A percentile compares a stretch with the other conserved stretches of the same genome.
Evolutionary conservation across 495 filamentous ascomycete species (phyloP).

Genomic region (Filosporella fistucella): DNA sequence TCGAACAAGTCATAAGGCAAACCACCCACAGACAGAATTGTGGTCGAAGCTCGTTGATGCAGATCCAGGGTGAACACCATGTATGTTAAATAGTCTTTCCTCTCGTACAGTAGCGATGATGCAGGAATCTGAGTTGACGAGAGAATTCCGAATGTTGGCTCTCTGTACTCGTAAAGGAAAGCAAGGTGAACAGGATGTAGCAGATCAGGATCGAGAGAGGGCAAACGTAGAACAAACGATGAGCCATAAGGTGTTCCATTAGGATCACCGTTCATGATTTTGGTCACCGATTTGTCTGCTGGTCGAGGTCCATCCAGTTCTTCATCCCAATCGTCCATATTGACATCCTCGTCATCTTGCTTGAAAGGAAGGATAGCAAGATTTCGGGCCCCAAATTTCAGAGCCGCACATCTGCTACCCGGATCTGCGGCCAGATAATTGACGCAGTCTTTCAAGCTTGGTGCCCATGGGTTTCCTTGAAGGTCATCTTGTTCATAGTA

Average conservation of each 20-base stretch:
- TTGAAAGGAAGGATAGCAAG: slow-evolving; percentile 93
- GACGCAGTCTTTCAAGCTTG: slow-evolving; percentile 60
- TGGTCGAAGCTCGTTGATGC: slow-evolving; percentile 89
- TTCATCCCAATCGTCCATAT: slow-evolving; percentile 82
- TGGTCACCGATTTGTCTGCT: slow-evolving; percentile 32
- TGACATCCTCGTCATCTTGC: slow-evolving; percentile 82
- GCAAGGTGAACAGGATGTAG: slow-evolving; percentile 85
- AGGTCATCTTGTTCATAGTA: slow-evolving; percentile 95
- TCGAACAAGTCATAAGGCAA: slow-evolving; percentile 88
- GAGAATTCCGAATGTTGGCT: slow-evolving; percentile 93
- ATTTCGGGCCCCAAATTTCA: slow-evolving; percentile 86
- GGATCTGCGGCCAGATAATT: slow-evolving; percentile 87
- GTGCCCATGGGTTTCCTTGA: slow-evolving; percentile 67
- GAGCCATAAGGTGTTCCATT: slow-evolving; percentile 73
- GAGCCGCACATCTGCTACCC: slow-evolving; percentile 82
- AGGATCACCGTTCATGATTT: slow-evolving; percentile 47
- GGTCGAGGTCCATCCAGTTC: slow-evolving; percentile 62
- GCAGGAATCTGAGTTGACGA: slow-evolving; percentile 71
- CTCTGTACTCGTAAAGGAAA: slow-evolving; percentile 94
- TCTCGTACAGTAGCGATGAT: slow-evolving; percentile 63
- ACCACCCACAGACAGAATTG: slow-evolving; percentile 76
- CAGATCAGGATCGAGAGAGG: slow-evolving; percentile 79
- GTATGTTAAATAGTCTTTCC: slow-evolving; percentile 82
- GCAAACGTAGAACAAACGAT: slow-evolving; percentile 87
- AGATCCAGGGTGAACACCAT: slow-evolving; percentile 94